Base-by-base conservation (phyloP, 2,329 filamentous ascomycete genomes). In the Aspergillus cejpii region DNA sequence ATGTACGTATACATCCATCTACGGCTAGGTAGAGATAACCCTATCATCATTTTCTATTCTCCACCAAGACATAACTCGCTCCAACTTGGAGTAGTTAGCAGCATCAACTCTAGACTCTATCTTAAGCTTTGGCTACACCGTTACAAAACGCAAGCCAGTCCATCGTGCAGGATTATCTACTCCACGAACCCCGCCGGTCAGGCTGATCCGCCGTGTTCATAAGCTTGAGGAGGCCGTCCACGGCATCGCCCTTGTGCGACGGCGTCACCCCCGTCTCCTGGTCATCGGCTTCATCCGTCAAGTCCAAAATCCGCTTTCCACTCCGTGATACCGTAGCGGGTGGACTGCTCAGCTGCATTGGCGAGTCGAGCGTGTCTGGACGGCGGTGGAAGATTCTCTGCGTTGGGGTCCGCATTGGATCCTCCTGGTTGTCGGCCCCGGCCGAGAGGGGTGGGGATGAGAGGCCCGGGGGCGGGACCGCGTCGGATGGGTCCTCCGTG, bases 171-270 rank as follows among this genome's bases (percentile, higher is more conserved):
- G 21, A 21, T 47, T 46, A 62, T 23, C 51, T 52, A 44, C 43
- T 54, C 55, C 57, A 59, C 6, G 51, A 36, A 33, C 59, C 57
- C 6, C 51, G 42, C n/a, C 43, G 54, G 24, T 61, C 55, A 23
- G 54, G 55, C 37, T 57, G 51, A 23, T 58, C 58, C 7, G 58
- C 53, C 19, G 64, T 68, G 17, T 59, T 62, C 66, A 68, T 69
- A 10, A 69, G 54, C 46, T 67, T 67, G 26, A 69, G 50, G 23
- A 69, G 45, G 19, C 66, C 66, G 44, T 69, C 65, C 4, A 67
- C 60, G 1, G 66, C 66, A 31, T 66, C 64, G 12, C 65, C 66
- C 28, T 58, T 50, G 39, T 68, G 62, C 27, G 61, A 60, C 14
- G 59, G 60, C 7, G 60, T 38, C 8, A 6, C 15, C 28, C 14